These are phyloP conservation scores for Acacia crassicarpa DNA, from an alignment of 306 rosid genomes.

Conservation along the genomic window DNA sequence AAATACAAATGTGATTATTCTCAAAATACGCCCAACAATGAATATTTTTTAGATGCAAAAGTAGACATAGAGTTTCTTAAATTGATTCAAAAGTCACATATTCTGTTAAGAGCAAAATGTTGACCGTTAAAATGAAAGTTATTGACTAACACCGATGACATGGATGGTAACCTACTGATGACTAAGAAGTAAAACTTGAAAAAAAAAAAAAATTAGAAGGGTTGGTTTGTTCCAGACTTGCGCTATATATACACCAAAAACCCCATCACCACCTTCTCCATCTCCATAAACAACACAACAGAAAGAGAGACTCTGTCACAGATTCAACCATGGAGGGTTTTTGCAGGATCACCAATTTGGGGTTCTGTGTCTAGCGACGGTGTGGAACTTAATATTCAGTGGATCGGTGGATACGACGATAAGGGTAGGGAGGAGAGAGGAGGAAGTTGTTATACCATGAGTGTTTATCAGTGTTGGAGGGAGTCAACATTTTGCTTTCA, in stretches of 20 bases:
- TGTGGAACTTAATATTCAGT: conserved; percentile 61
- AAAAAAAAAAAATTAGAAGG: too few species aligned
- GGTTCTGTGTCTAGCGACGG: conserved; percentile 59
- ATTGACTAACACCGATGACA: too few species aligned
- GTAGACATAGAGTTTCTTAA: too few species aligned
- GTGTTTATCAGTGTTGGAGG: conserved; percentile 65
- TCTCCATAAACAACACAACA: too few species aligned
- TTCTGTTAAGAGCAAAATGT: too few species aligned
- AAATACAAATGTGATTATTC: too few species aligned
- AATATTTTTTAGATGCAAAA: too few species aligned
- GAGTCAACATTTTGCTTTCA: conserved; percentile 31
- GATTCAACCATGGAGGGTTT: conserved; percentile 74
- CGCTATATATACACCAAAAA: neutral
- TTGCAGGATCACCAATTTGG: conserved; percentile 72
- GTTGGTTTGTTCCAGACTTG: too few species aligned
- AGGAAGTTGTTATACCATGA: conserved; percentile 60
- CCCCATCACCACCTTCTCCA: neutral
- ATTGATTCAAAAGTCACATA: too few species aligned
- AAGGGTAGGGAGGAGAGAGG: conserved; percentile 68
- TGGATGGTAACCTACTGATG: too few species aligned
- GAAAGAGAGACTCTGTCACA: conserved; percentile 57
- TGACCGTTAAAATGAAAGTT: too few species aligned
- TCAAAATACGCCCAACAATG: accelerated
- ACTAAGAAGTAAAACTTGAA: too few species aligned
- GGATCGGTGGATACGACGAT: conserved; percentile 81